These are phyloP conservation scores for Lepiota venenata DNA, from an alignment of 768 basidiomycete species.

Conservation along the genomic window DNA sequence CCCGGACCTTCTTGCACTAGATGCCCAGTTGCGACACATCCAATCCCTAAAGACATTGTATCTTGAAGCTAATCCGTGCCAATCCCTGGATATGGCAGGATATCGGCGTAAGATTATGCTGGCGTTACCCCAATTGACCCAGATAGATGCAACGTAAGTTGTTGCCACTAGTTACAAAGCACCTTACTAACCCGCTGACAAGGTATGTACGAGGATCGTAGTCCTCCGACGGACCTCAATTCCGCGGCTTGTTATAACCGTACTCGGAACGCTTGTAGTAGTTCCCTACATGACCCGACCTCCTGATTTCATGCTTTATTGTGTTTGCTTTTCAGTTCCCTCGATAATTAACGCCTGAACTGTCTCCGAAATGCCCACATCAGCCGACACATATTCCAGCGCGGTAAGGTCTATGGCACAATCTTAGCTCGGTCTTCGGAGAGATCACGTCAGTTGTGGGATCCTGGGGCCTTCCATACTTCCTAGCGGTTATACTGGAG, in stretches of 20 bases:
- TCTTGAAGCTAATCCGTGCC: slow-evolving; percentile 93
- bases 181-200: neutral
- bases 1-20: slow-evolving; percentile 61
- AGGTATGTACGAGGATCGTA: slow-evolving; percentile 10
- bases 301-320: too few species aligned
- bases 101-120: slow-evolving; percentile 91
- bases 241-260: neutral
- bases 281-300: too few species aligned
- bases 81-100: slow-evolving; percentile 66
- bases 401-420: too few species aligned
- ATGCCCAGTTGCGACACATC: slow-evolving; percentile 59
- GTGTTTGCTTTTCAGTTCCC: too few species aligned
- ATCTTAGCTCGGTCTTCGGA: too few species aligned
- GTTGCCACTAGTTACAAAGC: neutral
- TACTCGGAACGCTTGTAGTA: neutral
- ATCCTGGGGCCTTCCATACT: too few species aligned
- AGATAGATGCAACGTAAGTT: slow-evolving; percentile 95
- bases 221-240: neutral
- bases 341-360: too few species aligned
- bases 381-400: too few species aligned
- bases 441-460: too few species aligned
- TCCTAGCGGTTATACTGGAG: too few species aligned
- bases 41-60: slow-evolving; percentile 81
- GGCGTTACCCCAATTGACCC: slow-evolving; percentile 82
- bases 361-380: too few species aligned